phyloP scores from a whole-genome alignment of 2,329 filamentous ascomycete species.

The Drechslera avenae region DNA sequence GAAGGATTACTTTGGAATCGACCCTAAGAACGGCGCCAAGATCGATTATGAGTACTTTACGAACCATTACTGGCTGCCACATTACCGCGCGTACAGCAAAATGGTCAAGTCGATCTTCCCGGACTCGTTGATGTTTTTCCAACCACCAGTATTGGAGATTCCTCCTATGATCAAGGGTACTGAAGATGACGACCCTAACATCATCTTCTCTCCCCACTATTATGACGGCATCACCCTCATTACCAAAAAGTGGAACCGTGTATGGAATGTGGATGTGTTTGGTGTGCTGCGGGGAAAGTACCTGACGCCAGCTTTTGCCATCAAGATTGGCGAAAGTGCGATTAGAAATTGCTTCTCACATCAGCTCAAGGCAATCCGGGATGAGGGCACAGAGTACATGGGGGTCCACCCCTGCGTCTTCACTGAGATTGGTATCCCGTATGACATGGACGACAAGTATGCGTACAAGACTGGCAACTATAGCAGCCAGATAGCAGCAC shows the following conservation, averaged over 20 bases:
- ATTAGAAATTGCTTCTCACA: constrained; percentile 93
- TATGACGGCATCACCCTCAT: constrained; percentile 97
- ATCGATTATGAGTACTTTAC: constrained; percentile 87
- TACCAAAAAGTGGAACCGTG: constrained; percentile 97
- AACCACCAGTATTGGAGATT: constrained; percentile 89
- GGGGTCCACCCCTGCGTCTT: constrained; percentile 88
- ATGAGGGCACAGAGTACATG: constrained; percentile 87
- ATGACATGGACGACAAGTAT: constrained; percentile 97
- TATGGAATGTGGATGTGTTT: constrained; percentile 96
- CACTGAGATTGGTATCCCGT: constrained; percentile 96
- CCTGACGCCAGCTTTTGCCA: constrained; percentile 83
- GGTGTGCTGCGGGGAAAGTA: constrained; percentile 90
- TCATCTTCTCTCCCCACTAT: constrained; percentile 94
- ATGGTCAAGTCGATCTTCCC: constrained; percentile 77
- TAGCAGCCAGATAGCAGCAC: constrained; percentile 84
- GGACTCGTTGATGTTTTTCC: constrained; percentile 84
- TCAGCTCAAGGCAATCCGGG: constrained; percentile 78
- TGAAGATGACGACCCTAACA: constrained; percentile 81
- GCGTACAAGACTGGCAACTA: constrained; percentile 97
- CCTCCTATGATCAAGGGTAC: constrained; percentile 88
- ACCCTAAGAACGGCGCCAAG: constrained; percentile 72
- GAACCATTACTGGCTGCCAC: constrained; percentile 87
- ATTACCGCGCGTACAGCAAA: constrained; percentile 77
- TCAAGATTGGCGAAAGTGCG: constrained; percentile 89
- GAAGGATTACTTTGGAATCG: constrained; percentile 86